These are phyloP conservation scores for Brassica balearica DNA, from an alignment of 441 rosid species.

Conservation along the genomic window DNA sequence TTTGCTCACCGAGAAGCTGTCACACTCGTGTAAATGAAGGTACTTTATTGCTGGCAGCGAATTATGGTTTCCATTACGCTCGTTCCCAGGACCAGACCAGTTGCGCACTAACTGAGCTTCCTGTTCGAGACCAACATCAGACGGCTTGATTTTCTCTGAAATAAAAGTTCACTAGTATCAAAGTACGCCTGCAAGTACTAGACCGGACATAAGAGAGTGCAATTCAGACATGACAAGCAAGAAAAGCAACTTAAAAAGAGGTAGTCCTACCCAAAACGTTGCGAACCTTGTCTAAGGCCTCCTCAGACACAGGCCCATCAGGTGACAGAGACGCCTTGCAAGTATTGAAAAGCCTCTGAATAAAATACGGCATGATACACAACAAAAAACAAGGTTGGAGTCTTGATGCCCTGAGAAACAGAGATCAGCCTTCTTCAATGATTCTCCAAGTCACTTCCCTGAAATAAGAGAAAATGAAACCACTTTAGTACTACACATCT, in stretches of 20 bases:
- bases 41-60: slow-evolving; percentile 82
- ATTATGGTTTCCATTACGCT: slow-evolving; percentile 64
- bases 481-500: slow-evolving; percentile 18
- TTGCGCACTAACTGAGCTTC: slow-evolving; percentile 85
- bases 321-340: not conserved
- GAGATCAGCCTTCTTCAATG: slow-evolving; percentile 39
- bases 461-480: slow-evolving; percentile 12
- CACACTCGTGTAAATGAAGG: slow-evolving; percentile 88
- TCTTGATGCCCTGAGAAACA: not conserved
- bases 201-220: slow-evolving; percentile 1
- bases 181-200: not conserved
- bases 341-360: not conserved
- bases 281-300: not conserved
- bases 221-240: not conserved
- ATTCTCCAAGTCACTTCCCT: slow-evolving; percentile 40
- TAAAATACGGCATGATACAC: not conserved
- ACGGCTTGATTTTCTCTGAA: slow-evolving; percentile 96
- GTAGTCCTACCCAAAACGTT: not conserved
- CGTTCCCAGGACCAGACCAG: slow-evolving; percentile 68
- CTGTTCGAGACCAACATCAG: slow-evolving; percentile 96
- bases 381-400: too few relatives aligned
- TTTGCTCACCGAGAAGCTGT: slow-evolving; percentile 90
- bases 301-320: not conserved
- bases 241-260: not conserved
- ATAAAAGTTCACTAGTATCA: slow-evolving; percentile 27